Conservation (phyloP, 371 early-diverging fungal genomes). For the Mortierella sp. region DNA sequence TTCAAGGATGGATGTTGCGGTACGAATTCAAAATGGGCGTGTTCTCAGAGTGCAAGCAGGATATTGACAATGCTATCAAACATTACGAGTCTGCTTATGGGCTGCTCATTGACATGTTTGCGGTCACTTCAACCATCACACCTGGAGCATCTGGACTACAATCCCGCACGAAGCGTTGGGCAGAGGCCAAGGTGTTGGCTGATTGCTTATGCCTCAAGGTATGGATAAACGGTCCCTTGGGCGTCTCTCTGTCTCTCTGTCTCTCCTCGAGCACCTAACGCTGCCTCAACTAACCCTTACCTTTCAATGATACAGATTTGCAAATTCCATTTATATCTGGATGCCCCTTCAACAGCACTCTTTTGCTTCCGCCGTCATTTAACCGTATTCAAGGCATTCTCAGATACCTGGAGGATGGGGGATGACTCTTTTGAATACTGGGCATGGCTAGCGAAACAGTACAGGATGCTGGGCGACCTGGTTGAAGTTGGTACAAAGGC, state of each 20-base stretch:
- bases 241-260: background rate
- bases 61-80: conserved; percentile 78
- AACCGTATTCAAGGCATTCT: conserved; percentile 66
- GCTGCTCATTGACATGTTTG: conserved; percentile 71
- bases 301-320: conserved; percentile 64
- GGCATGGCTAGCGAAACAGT: conserved; percentile 86
- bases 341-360: conserved; percentile 73
- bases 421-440: conserved; percentile 82
- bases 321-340: conserved; percentile 72
- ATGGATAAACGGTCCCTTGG: background rate
- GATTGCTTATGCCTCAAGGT: conserved; percentile 84
- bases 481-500: conserved; percentile 75
- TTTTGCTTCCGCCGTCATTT: conserved; percentile 78
- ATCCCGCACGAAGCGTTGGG: conserved; percentile 68
- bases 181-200: conserved; percentile 66
- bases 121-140: conserved; percentile 59
- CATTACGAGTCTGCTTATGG: conserved; percentile 80
- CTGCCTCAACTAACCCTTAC: background rate
- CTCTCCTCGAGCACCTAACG: background rate
- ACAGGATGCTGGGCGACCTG: conserved; percentile 80
- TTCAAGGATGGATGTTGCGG: conserved; percentile 82
- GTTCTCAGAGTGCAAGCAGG: conserved; percentile 83
- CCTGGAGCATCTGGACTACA: conserved; percentile 60
- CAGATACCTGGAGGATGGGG: conserved; percentile 65
- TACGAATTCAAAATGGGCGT: conserved; percentile 84